Evolutionary conservation across 1,284 basidiomycete species (phyloP).

Genomic region (Bjerkandera adusta): DNA sequence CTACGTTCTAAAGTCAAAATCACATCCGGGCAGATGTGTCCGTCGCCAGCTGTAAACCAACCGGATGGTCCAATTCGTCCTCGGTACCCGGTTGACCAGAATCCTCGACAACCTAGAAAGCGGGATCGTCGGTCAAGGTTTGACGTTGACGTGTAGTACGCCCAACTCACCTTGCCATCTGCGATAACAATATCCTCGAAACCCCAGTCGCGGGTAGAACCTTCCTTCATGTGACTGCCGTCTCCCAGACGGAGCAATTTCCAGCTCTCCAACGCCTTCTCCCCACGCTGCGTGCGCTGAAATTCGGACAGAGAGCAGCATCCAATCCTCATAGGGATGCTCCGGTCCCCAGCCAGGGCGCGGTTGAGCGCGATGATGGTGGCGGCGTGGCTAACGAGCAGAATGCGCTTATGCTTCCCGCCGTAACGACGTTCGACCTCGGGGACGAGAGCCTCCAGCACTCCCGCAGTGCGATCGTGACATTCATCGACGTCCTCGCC

Average conservation of each 20-base stretch:
- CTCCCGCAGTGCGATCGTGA: slow-evolving; percentile 57
- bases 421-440: slow-evolving; percentile 45
- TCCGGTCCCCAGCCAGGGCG: slow-evolving; percentile 52
- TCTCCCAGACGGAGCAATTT: slow-evolving; percentile 46
- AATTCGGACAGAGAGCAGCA: slow-evolving; percentile 67
- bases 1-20: background rate
- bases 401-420: slow-evolving; percentile 44
- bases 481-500: slow-evolving; percentile 69
- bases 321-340: slow-evolving; percentile 56
- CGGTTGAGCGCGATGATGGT: slow-evolving; percentile 71
- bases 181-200: slow-evolving; percentile 66
- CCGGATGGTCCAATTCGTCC: slow-evolving; percentile 49
- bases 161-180: slow-evolving; percentile 40
- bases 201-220: slow-evolving; percentile 75
- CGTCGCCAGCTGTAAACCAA: slow-evolving; percentile 47
- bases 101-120: slow-evolving; percentile 57
- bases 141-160: background rate
- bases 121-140: background rate
- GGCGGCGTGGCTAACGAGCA: slow-evolving; percentile 81
- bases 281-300: slow-evolving; percentile 28
- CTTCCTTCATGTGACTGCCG: slow-evolving; percentile 58
- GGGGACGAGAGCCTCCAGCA: slow-evolving; percentile 52
- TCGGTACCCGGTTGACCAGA: slow-evolving; percentile 61
- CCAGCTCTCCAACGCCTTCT: slow-evolving; percentile 42
- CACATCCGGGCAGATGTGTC: slow-evolving; percentile 40